A percentile compares a stretch with the other conserved stretches of the same genome.
Conservation (phyloP, 441 rosid species). For the Populus trichocarpa region DNA sequence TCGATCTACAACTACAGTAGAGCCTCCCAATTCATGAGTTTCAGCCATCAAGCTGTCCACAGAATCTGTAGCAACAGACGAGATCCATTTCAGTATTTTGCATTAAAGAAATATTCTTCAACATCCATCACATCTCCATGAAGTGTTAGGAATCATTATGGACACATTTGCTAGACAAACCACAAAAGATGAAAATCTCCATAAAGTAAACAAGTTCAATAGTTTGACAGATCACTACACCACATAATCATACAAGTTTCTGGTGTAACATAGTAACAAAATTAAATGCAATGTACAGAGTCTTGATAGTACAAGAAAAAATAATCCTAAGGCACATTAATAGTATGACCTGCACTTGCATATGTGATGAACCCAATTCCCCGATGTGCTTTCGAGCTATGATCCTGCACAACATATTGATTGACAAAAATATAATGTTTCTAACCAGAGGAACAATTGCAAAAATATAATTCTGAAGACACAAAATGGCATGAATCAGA, state of each 20-base stretch:
- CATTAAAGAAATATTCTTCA: background rate
- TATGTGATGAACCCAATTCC: conserved; percentile 95
- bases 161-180: background rate
- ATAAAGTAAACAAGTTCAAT: background rate
- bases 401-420: conserved; percentile 48
- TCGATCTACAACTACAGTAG: conserved; percentile 82
- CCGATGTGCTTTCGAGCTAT: conserved; percentile 74
- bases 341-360: conserved; percentile 61
- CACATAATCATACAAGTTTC: background rate
- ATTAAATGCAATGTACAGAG: background rate
- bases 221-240: background rate
- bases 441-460: background rate
- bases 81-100: conserved; percentile 1
- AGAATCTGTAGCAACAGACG: conserved; percentile 45
- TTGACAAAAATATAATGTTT: background rate
- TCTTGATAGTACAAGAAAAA: background rate
- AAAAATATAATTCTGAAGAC: background rate
- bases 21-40: conserved; percentile 88
- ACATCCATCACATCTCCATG: background rate
- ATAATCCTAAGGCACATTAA: background rate
- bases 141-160: background rate
- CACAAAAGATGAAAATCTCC: background rate
- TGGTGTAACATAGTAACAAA: too few species aligned
- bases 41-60: conserved; percentile 86
- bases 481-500: background rate